phyloP scores from a whole-genome alignment of 1,139 yeast genomes.

The Saccharomycopsis hybrid region DNA sequence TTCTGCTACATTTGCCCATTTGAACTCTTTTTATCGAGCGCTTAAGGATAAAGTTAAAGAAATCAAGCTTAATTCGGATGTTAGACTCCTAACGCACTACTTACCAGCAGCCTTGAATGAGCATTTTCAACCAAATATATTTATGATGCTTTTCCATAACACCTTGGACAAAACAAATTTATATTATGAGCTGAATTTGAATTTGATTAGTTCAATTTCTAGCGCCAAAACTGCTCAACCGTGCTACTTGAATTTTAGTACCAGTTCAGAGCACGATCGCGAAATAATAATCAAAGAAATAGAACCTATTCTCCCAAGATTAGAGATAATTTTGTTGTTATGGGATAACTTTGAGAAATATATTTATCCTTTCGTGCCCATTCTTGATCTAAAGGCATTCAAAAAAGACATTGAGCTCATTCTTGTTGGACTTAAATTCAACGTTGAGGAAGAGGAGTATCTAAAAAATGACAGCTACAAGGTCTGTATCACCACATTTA shows the following conservation, averaged over 20 bases:
- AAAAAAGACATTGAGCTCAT: constrained; percentile 12
- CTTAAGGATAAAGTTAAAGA: constrained; percentile 6
- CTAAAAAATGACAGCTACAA: not conserved
- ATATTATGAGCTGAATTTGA: constrained; percentile 1
- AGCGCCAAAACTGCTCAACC: not conserved
- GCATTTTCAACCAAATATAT: not conserved
- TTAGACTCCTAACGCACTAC: not conserved
- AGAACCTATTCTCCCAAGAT: constrained; percentile 10
- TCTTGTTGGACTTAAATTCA: constrained; percentile 12
- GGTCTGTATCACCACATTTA: constrained; percentile 12
- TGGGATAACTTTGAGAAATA: constrained; percentile 12
- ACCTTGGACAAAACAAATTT: constrained; percentile 3
- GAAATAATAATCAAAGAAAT: constrained; percentile 1
- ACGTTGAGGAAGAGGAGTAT: not conserved
- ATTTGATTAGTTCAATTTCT: constrained; percentile 3
- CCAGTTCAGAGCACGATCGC: not conserved
- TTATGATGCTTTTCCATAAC: not conserved
- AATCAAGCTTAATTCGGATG: not conserved
- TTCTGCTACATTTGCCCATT: not conserved
- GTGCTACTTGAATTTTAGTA: not conserved
- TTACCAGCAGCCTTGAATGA: constrained; percentile 5
- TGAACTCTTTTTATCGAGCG: not conserved
- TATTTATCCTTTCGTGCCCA: constrained; percentile 16
- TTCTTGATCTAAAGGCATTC: constrained; percentile 8
- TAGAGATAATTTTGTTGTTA: constrained; percentile 5